A percentile compares a stretch with the other conserved stretches of the same genome.
Evolutionary conservation across 1,139 yeast species (phyloP).

Genomic region (Candida anutae): DNA sequence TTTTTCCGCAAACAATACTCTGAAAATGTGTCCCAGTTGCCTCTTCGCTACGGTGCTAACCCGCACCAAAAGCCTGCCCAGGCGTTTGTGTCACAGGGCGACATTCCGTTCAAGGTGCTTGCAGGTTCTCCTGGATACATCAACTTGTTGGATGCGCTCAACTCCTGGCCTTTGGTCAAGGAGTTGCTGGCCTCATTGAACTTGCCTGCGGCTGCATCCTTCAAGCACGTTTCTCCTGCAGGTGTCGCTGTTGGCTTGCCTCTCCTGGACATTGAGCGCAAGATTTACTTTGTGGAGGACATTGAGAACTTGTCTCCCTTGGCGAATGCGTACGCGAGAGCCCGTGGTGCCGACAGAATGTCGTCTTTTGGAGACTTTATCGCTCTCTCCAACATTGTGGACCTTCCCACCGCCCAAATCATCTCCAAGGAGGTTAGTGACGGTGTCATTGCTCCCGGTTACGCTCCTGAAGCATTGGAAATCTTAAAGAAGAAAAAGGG

Average conservation of each 20-base stretch:
- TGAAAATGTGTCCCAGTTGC: constrained; percentile 81
- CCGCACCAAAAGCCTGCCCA: constrained; percentile 99
- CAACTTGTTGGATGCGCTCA: constrained; percentile 89
- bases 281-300: constrained; percentile 89
- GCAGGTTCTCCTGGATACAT: constrained; percentile 97
- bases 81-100: constrained; percentile 81
- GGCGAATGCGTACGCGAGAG: constrained; percentile 98
- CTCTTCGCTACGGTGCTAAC: constrained; percentile 96
- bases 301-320: constrained; percentile 92
- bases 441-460: constrained; percentile 98
- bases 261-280: constrained; percentile 81
- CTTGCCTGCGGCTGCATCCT: constrained; percentile 97
- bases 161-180: constrained; percentile 98
- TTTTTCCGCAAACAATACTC: constrained; percentile 96
- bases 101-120: constrained; percentile 88
- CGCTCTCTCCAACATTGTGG: constrained; percentile 93
- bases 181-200: constrained; percentile 91
- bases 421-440: constrained; percentile 96
- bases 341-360: constrained; percentile 99
- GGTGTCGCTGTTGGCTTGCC: constrained; percentile 98
- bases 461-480: constrained; percentile 83
- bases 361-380: constrained; percentile 98
- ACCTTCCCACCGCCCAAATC: constrained; percentile 91
- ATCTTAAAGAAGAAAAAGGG: constrained; percentile 87
- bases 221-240: constrained; percentile 98